phyloP scores from a whole-genome alignment of 495 filamentous ascomycete species.

The Penicillium lividum region DNA sequence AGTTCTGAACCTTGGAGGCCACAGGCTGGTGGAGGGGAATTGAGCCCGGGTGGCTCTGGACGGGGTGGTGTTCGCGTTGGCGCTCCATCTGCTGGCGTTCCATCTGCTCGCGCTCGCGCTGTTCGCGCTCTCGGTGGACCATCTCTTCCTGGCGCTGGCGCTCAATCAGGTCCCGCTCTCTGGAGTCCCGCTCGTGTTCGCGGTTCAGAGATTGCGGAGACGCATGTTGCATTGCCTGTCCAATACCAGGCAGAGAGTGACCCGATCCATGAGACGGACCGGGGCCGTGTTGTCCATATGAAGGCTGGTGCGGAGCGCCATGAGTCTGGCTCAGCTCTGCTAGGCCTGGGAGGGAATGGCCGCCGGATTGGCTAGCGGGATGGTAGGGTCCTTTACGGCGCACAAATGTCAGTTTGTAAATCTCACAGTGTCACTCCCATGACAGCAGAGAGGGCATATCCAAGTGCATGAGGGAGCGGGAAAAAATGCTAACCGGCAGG shows the following conservation, averaged over 20 bases:
- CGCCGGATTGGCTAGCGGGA: slow-evolving; percentile 43
- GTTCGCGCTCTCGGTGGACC: slow-evolving; percentile 62
- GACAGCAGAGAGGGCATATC: not conserved
- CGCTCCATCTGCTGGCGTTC: slow-evolving; percentile 57
- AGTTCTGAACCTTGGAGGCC: slow-evolving; percentile 73
- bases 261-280: slow-evolving; percentile 43
- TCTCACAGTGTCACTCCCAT: not conserved
- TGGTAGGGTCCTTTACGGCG: slow-evolving; percentile 45
- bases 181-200: slow-evolving; percentile 54
- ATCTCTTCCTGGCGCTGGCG: slow-evolving; percentile 60
- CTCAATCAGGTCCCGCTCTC: slow-evolving; percentile 51
- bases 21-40: slow-evolving; percentile 91
- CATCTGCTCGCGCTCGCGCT: slow-evolving; percentile 63
- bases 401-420: slow-evolving; percentile 25
- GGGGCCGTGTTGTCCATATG: slow-evolving; percentile 45
- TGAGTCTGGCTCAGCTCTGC: slow-evolving; percentile 54
- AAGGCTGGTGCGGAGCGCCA: slow-evolving; percentile 49
- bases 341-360: slow-evolving; percentile 54
- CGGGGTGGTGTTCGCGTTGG: slow-evolving; percentile 63
- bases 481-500: slow-evolving; percentile 45
- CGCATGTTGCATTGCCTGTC: slow-evolving; percentile 53
- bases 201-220: slow-evolving; percentile 53
- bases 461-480: not conserved
- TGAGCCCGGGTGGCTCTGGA: slow-evolving; percentile 80
- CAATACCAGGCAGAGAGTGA: slow-evolving; percentile 54